These are phyloP conservation scores for Danielia reshetovae DNA, from an alignment of 805 yeast genomes.

Conservation along the genomic window DNA sequence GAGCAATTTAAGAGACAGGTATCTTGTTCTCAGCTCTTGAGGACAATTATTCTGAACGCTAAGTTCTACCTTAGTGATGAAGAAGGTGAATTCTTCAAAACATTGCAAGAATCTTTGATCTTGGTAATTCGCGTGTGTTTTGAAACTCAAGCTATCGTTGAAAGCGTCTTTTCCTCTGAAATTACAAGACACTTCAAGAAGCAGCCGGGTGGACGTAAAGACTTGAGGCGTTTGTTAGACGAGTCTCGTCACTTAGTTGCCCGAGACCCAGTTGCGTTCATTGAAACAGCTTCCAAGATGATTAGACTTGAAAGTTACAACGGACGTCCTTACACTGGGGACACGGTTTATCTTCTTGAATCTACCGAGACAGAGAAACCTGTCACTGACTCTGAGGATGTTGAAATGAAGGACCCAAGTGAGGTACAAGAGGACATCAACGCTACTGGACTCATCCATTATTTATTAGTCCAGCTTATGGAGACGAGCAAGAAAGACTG, in stretches of 20 bases:
- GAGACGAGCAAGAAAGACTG: conserved; percentile 36
- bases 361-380: conserved; percentile 14
- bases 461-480: conserved; percentile 65
- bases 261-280: conserved; percentile 47
- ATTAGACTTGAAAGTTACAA: conserved; percentile 44
- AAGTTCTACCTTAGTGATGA: conserved; percentile 21
- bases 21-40: conserved; percentile 44
- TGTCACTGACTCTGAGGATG: conserved; percentile 17
- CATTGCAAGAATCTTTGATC: conserved; percentile 32
- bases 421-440: conserved; percentile 7
- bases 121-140: conserved; percentile 64
- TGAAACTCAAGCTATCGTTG: conserved; percentile 54
- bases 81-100: conserved; percentile 13
- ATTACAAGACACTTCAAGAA: conserved; percentile 32
- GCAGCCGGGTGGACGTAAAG: conserved; percentile 4
- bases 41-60: conserved; percentile 44
- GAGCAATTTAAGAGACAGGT: conserved; percentile 38
- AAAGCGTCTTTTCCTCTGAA: conserved; percentile 48
- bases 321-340: conserved; percentile 22
- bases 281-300: conserved; percentile 40
- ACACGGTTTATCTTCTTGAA: conserved; percentile 19
- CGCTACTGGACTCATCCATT: conserved; percentile 58
- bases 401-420: conserved; percentile 26
- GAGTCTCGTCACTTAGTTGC: conserved; percentile 48
- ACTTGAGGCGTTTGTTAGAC: conserved; percentile 40